These are phyloP conservation scores for Dacryopinax spathularia DNA, from an alignment of 768 basidiomycete species.

Conservation along the genomic window DNA sequence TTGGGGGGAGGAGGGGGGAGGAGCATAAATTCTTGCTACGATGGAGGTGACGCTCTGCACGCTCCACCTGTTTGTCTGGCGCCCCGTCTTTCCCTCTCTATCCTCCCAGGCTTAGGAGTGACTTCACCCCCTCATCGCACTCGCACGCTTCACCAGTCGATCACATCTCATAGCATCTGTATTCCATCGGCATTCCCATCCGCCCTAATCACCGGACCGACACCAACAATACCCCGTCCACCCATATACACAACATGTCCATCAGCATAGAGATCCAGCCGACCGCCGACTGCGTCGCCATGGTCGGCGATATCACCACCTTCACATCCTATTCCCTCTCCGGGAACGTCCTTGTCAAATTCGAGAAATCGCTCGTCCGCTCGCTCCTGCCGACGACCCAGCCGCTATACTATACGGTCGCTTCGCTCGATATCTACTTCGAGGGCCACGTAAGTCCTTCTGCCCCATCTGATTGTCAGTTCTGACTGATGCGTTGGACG, in stretches of 20 bases:
- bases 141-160: background rate
- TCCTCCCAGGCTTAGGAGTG: background rate
- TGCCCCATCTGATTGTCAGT: background rate
- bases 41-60: no score
- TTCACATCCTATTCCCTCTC: background rate
- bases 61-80: no score
- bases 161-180: background rate
- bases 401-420: background rate
- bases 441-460: background rate
- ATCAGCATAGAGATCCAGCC: background rate
- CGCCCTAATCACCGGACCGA: background rate
- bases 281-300: constrained; percentile 1
- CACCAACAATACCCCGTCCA: background rate
- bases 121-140: background rate
- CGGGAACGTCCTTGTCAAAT: background rate
- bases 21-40: no score
- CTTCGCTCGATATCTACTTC: background rate
- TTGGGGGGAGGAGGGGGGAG: no score
- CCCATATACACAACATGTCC: no score
- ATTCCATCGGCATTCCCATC: background rate
- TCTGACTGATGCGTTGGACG: background rate
- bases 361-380: background rate
- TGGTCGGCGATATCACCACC: background rate
- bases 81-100: no score
- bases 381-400: background rate